phyloP scores from a whole-genome alignment of 2,329 filamentous ascomycete genomes.

The Xylaria multiplex region DNA sequence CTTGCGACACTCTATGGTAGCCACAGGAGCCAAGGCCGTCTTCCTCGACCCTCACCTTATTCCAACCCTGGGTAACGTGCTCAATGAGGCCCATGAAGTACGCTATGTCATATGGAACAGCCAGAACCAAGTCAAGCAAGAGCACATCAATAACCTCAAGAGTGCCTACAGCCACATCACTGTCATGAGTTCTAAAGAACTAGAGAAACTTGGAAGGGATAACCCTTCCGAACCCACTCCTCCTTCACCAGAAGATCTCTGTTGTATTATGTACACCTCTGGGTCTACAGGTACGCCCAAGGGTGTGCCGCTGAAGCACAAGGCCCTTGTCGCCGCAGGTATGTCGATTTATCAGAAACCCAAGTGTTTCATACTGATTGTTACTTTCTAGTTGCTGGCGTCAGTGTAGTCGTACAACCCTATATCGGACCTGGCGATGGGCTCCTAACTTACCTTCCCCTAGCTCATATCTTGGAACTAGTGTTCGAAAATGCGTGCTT shows the following conservation, averaged over 20 bases:
- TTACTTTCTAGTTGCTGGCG: slow-evolving; percentile 71
- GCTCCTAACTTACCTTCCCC: slow-evolving; percentile 83
- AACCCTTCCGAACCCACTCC: slow-evolving; percentile 75
- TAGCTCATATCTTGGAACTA: slow-evolving; percentile 90
- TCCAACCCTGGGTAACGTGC: slow-evolving; percentile 63
- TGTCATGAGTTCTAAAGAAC: slow-evolving; percentile 62
- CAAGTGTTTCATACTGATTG: slow-evolving; percentile 30
- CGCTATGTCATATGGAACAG: slow-evolving; percentile 65
- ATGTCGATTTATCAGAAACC: slow-evolving; percentile 49
- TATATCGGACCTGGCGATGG: slow-evolving; percentile 82
- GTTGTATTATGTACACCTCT: slow-evolving; percentile 79
- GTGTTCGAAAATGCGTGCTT: slow-evolving; percentile 87
- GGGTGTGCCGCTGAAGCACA: slow-evolving; percentile 81
- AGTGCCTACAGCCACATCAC: slow-evolving; percentile 59
- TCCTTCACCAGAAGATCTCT: slow-evolving; percentile 77
- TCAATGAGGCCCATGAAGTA: slow-evolving; percentile 62
- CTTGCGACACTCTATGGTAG: slow-evolving; percentile 74
- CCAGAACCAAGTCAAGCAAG: slow-evolving; percentile 62
- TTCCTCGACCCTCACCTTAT: slow-evolving; percentile 80
- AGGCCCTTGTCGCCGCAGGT: slow-evolving; percentile 78
- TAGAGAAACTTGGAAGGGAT: slow-evolving; percentile 65
- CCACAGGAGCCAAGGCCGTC: slow-evolving; percentile 75
- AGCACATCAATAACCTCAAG: slow-evolving; percentile 61
- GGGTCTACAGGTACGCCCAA: slow-evolving; percentile 86
- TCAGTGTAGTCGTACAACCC: slow-evolving; percentile 78